phyloP scores from a whole-genome alignment of 2,329 filamentous ascomycete species.

The Emericellopsis atlantica region DNA sequence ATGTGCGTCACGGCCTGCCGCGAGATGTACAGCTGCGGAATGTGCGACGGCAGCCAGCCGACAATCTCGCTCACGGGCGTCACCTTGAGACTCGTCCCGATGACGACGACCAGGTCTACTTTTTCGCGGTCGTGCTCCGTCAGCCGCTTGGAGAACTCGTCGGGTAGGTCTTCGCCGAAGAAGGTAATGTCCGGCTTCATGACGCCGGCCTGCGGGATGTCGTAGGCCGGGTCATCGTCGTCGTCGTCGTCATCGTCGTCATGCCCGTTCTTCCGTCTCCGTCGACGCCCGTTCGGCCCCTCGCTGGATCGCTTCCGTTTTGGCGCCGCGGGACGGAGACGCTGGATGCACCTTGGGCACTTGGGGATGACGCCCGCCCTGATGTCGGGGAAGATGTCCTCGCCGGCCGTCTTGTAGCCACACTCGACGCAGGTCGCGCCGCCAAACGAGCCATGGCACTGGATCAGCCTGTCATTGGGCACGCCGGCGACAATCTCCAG shows the following conservation, averaged over 20 bases:
- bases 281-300: slow-evolving; percentile 22
- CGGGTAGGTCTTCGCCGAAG: slow-evolving; percentile 76
- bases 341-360: slow-evolving; percentile 58
- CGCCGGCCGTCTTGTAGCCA: slow-evolving; percentile 58
- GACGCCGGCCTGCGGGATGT: slow-evolving; percentile 57
- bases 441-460: slow-evolving; percentile 94
- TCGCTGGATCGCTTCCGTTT: slow-evolving; percentile 26
- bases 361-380: slow-evolving; percentile 62
- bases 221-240: slow-evolving; percentile 34
- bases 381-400: slow-evolving; percentile 70
- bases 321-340: slow-evolving; percentile 23
- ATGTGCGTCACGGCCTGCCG: slow-evolving; percentile 76
- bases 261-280: not conserved
- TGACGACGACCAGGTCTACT: slow-evolving; percentile 86
- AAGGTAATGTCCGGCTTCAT: slow-evolving; percentile 99
- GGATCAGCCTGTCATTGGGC: slow-evolving; percentile 66
- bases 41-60: slow-evolving; percentile 60
- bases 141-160: slow-evolving; percentile 69
- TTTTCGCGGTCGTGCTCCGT: slow-evolving; percentile 68
- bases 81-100: slow-evolving; percentile 92
- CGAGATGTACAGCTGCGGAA: slow-evolving; percentile 86
- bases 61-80: slow-evolving; percentile 90
- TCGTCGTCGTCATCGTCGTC: slow-evolving; percentile 27
- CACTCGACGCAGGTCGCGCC: slow-evolving; percentile 84
- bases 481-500: slow-evolving; percentile 83